These are phyloP conservation scores for Solanum chacoense DNA, from an alignment of 305 asterid species.

Conservation along the genomic window DNA sequence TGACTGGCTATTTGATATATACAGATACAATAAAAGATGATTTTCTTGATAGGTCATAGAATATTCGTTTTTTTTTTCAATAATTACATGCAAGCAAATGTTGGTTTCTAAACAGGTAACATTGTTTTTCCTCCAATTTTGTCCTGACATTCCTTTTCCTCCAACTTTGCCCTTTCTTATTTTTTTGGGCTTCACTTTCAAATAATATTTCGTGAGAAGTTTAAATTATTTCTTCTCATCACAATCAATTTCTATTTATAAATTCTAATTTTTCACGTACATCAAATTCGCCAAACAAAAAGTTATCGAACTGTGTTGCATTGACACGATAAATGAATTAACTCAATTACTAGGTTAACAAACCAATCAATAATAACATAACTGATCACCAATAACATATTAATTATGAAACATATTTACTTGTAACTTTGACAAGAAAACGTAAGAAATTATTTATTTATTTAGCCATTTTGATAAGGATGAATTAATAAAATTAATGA, in stretches of 20 bases:
- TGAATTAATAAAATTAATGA: neutral
- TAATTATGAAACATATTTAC: neutral
- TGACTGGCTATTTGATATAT: neutral
- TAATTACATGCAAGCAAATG: neutral
- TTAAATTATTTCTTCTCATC: neutral
- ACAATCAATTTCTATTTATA: neutral
- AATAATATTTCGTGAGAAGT: no score
- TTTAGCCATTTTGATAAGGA: neutral
- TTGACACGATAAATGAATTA: neutral
- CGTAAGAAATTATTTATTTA: neutral
- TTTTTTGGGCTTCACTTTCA: no score
- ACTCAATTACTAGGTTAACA: neutral
- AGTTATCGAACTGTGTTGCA: neutral
- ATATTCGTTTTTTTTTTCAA: no score
- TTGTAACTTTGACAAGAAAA: neutral
- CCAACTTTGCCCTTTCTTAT: no score
- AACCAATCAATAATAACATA: neutral
- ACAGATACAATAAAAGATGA: no score
- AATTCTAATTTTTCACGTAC: neutral
- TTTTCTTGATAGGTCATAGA: neutral
- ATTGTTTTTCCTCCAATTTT: no score
- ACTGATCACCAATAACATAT: neutral
- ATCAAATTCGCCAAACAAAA: neutral
- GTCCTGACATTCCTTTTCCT: no score
- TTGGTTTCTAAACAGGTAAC: no score